Percentiles rank a stretch among this genome's conserved stretches.
Evolutionary conservation across 108 stramenopile species (phyloP).

Genomic region (Tribonema minus): DNA sequence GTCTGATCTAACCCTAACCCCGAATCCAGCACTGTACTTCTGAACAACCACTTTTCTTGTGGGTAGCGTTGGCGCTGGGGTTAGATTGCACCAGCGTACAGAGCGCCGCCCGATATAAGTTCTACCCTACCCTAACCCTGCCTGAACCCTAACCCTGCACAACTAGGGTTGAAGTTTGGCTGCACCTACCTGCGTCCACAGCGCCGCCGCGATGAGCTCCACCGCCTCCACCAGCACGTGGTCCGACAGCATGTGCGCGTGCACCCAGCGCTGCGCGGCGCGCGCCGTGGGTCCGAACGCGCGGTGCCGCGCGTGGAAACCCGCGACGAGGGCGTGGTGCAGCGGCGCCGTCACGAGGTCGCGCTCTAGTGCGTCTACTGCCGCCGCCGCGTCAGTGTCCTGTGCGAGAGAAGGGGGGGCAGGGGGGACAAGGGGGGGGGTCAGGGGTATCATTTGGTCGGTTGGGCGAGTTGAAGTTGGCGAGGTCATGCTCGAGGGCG

Average conservation of each 20-base stretch:
- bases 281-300: conserved; percentile 19
- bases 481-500: neutral
- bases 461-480: neutral
- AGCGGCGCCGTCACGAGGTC: neutral
- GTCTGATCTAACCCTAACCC: too few relatives aligned
- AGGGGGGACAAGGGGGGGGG: neutral
- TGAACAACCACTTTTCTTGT: too few relatives aligned
- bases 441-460: neutral
- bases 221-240: conserved; percentile 21
- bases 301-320: conserved; percentile 12
- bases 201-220: conserved; percentile 18
- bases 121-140: too few relatives aligned
- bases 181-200: conserved; percentile 6
- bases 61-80: too few relatives aligned
- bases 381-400: neutral
- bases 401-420: neutral
- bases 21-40: too few relatives aligned
- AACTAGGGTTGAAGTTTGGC: too few relatives aligned
- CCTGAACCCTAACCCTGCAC: too few relatives aligned
- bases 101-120: too few relatives aligned
- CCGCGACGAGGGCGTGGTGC: conserved; percentile 10
- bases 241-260: conserved; percentile 22
- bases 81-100: too few relatives aligned
- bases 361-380: neutral
- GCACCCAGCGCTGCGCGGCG: conserved; percentile 4